Base-by-base conservation (phyloP, 1,139 yeast genomes). In the Eremothecium sinecaudum region DNA sequence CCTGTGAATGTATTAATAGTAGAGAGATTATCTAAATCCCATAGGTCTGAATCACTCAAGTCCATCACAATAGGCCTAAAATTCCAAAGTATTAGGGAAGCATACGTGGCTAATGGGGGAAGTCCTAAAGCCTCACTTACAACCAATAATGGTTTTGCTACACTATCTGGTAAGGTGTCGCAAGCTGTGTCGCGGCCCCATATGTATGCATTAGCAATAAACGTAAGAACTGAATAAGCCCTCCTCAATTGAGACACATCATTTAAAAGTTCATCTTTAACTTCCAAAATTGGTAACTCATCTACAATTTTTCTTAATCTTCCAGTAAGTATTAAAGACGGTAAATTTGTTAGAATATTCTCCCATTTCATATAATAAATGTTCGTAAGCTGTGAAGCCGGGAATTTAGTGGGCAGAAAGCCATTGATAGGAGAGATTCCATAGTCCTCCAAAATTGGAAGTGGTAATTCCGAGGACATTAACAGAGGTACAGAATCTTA, bases 1-100 rank as follows among this genome's bases (percentile, higher is more conserved):
- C 96, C 97, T 0, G 97, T 84, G 53, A 79, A 87, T 0, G 96
- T 86, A 54, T 73, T 74, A 38, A 82, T 71, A 1, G 94, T 79
- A 35, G 90, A 79, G 38, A 87, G 63, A 49, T 80, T 79, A 40
- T 79, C 78, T 35, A 82, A 67, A 38, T 66, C 71, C 59, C 67
- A 63, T 19, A 61, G 47, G 22, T 63, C 44, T 12, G 38, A 43
- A 27, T 56, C 59, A 56, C 67, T 61, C 1, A 60, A 66, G 13
- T 59, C 63, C 10, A 53, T 58, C 4, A 54, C 59, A 18, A 80
- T 73, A 33, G 73, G 71, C 44, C 70, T 72, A 64, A 75, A 84
- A 54, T 87, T 87, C 96, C 96, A 87, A 33, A 87, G 70, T 44
- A 93, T 78, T 41, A 84, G 64, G 1, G 90, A 80, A 6, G 96